phyloP scores from a whole-genome alignment of 2,329 filamentous ascomycete species.

The Penicillium glabrum region DNA sequence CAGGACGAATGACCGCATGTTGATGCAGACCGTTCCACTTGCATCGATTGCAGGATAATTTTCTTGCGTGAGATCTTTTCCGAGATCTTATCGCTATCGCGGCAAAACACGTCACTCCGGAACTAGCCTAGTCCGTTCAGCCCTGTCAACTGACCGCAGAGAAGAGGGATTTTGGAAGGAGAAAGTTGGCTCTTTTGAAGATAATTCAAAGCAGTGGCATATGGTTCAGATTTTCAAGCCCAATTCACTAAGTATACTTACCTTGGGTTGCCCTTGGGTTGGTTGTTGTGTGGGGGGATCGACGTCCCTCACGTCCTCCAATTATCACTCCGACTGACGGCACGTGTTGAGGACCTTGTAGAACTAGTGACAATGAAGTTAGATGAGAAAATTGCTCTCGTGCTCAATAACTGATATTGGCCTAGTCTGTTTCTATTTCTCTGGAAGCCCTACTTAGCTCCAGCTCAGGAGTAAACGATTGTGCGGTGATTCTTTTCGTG shows the following conservation, averaged over 20 bases:
- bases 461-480: neutral
- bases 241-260: neutral
- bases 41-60: neutral
- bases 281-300: neutral
- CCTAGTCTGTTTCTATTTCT: neutral
- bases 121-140: neutral
- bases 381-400: neutral
- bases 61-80: neutral
- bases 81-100: neutral
- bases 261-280: neutral
- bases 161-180: neutral
- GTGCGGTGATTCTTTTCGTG: neutral
- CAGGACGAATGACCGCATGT: slow-evolving; percentile 18
- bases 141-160: neutral
- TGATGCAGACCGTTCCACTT: neutral
- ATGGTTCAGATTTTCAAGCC: neutral
- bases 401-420: neutral
- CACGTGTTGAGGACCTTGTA: neutral
- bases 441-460: neutral
- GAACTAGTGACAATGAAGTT: too few species aligned
- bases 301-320: neutral
- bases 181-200: neutral
- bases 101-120: neutral
- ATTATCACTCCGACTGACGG: too few species aligned
- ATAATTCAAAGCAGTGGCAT: neutral